phyloP scores from a whole-genome alignment of 2,329 filamentous ascomycete genomes.

The Parastagonospora nodorum region DNA sequence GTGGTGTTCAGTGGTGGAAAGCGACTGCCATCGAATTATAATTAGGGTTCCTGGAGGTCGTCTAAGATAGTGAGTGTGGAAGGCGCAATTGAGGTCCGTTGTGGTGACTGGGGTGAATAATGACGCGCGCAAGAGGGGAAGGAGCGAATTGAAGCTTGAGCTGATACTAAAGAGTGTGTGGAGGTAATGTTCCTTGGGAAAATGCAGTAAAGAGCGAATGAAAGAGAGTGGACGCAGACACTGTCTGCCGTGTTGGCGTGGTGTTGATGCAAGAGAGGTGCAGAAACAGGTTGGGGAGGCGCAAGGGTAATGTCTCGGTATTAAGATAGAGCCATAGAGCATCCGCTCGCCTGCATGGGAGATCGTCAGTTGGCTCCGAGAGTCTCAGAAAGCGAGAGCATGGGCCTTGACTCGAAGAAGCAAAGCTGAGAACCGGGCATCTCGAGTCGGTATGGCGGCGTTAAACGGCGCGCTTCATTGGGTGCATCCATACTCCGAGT shows the following conservation, averaged over 20 bases:
- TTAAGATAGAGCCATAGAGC: slow-evolving; percentile 19
- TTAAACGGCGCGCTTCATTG: slow-evolving; percentile 30
- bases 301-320: slow-evolving; percentile 24
- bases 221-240: slow-evolving; percentile 28
- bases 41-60: slow-evolving; percentile 2
- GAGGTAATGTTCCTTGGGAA: slow-evolving; percentile 18
- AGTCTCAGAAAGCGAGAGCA: slow-evolving; percentile 23
- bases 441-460: slow-evolving; percentile 25
- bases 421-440: slow-evolving; percentile 18
- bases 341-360: slow-evolving; percentile 20
- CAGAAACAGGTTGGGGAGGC: slow-evolving; percentile 24
- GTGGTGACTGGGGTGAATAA: slow-evolving; percentile 7
- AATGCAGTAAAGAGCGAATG: slow-evolving; percentile 21
- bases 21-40: slow-evolving; percentile 33
- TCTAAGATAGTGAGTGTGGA: background rate
- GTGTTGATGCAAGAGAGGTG: slow-evolving; percentile 29
- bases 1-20: slow-evolving; percentile 14
- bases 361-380: slow-evolving; percentile 32
- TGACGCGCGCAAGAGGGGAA: slow-evolving; percentile 18
- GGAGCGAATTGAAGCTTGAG: slow-evolving; percentile 16
- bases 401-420: slow-evolving; percentile 16
- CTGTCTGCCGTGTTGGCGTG: slow-evolving; percentile 28
- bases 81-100: slow-evolving; percentile 3
- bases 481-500: slow-evolving; percentile 23
- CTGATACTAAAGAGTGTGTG: slow-evolving; percentile 10